phyloP scores from a whole-genome alignment of 2,329 filamentous ascomycete species.

The Sporothrix variecibatus region DNA sequence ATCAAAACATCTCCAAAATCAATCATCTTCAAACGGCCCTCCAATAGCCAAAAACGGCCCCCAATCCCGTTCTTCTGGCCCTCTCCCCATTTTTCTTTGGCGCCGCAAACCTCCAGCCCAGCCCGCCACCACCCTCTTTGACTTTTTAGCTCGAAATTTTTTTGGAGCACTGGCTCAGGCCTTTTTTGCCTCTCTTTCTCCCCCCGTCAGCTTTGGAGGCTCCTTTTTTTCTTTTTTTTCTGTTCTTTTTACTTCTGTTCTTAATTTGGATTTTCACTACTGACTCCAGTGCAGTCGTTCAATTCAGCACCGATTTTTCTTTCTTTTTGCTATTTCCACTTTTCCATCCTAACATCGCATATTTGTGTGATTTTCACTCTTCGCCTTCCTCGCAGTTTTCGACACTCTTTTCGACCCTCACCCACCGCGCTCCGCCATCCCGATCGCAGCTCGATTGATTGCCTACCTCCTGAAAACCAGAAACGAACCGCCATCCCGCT shows the following conservation, averaged over 20 bases:
- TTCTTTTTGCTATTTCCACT: constrained; percentile 1
- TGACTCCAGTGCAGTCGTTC: constrained; percentile 21
- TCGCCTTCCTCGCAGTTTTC: constrained; percentile 22
- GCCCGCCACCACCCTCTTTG: constrained; percentile 7
- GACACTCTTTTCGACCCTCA: not conserved
- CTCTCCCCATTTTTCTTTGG: not conserved
- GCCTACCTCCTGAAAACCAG: constrained; percentile 19
- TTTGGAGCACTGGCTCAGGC: constrained; percentile 5
- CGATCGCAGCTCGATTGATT: constrained; percentile 18
- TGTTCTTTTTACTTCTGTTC: not conserved
- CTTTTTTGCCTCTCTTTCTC: constrained; percentile 9
- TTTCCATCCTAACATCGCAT: not conserved
- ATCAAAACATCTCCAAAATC: not conserved
- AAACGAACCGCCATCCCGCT: constrained; percentile 22
- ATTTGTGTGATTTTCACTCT: constrained; percentile 22
- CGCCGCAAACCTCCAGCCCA: not conserved
- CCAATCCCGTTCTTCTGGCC: constrained; percentile 13
- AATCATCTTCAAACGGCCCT: not conserved
- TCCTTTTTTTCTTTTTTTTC: constrained; percentile 10
- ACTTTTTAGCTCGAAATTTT: constrained; percentile 6
- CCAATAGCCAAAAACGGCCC: constrained; percentile 13
- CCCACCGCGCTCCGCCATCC: not conserved
- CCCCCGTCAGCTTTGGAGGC: constrained; percentile 4
- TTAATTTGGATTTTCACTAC: constrained; percentile 11
- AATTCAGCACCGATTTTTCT: not conserved